Percentiles rank a stretch among this genome's conserved stretches.
Conservation (phyloP, 2,329 filamentous ascomycete species). For the Ophioceras dolichostomum region DNA sequence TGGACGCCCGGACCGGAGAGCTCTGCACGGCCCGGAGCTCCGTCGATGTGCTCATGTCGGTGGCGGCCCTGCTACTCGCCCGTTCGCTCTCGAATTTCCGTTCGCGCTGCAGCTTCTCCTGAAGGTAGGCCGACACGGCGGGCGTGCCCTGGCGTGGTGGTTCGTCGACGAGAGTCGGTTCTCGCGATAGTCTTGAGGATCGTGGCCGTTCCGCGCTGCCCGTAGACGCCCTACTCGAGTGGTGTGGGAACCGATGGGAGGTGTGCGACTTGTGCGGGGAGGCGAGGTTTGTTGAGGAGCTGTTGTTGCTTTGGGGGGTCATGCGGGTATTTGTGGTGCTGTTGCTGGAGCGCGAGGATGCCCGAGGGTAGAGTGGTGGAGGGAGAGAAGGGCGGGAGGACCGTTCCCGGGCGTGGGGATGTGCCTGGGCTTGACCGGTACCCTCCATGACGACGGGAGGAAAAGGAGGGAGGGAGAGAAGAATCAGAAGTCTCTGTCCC, state of each 20-base stretch:
- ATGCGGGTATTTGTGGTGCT: slow-evolving; percentile 27
- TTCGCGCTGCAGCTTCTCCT: slow-evolving; percentile 41
- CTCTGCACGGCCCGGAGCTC: slow-evolving; percentile 24
- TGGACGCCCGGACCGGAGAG: slow-evolving; percentile 24
- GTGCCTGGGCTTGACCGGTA: not conserved
- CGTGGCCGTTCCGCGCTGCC: slow-evolving; percentile 16
- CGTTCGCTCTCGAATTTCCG: slow-evolving; percentile 36
- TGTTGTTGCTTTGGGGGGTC: slow-evolving; percentile 28
- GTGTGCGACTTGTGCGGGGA: slow-evolving; percentile 18
- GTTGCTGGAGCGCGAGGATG: slow-evolving; percentile 32
- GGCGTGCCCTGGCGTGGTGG: slow-evolving; percentile 25
- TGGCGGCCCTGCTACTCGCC: slow-evolving; percentile 20
- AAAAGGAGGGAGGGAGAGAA: too few relatives aligned
- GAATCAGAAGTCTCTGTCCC: too few relatives aligned
- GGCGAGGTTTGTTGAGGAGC: slow-evolving; percentile 26
- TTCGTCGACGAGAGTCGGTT: slow-evolving; percentile 26
- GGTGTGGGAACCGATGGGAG: slow-evolving; percentile 28
- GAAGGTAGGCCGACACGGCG: slow-evolving; percentile 37
- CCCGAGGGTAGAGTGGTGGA: slow-evolving; percentile 19
- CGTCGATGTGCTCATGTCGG: slow-evolving; percentile 23
- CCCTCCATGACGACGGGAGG: not conserved
- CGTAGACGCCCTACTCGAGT: slow-evolving; percentile 17
- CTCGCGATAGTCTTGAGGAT: slow-evolving; percentile 25
- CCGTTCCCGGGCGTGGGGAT: slow-evolving; percentile 6
- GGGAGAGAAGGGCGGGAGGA: not conserved